Evolutionary conservation across 2,329 filamentous ascomycete genomes (phyloP).

Genomic region (Furcasterigmium sp.): DNA sequence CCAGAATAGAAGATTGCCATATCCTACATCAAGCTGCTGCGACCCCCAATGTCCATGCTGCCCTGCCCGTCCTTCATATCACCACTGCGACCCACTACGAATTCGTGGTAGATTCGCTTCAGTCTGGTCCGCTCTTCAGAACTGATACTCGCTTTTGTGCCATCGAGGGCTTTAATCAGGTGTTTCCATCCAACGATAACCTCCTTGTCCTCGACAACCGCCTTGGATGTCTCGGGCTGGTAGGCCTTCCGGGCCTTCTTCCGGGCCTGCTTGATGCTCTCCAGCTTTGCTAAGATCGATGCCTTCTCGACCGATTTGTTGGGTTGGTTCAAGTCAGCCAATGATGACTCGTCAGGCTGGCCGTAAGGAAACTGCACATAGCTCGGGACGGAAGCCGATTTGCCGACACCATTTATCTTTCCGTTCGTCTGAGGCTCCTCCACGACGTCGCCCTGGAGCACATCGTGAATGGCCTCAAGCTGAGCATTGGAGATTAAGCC

Average conservation of each 20-base stretch:
- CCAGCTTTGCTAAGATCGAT: slow-evolving; percentile 74
- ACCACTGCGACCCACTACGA: slow-evolving; percentile 85
- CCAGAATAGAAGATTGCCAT: slow-evolving; percentile 1
- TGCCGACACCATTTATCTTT: slow-evolving; percentile 22
- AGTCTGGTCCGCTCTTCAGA: slow-evolving; percentile 69
- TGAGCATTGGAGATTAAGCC: slow-evolving; percentile 95
- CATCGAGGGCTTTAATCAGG: slow-evolving; percentile 69
- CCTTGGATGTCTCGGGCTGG: slow-evolving; percentile 20
- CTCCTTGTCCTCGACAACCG: slow-evolving; percentile 46
- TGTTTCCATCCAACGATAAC: slow-evolving; percentile 84
- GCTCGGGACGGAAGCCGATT: slow-evolving; percentile 34
- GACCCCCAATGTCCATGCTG: slow-evolving; percentile 83
- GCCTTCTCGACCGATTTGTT: slow-evolving; percentile 65
- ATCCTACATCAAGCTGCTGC: slow-evolving; percentile 83
- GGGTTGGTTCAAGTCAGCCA: slow-evolving; percentile 12
- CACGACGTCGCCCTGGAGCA: slow-evolving; percentile 59
- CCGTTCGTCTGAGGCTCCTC: slow-evolving; percentile 24
- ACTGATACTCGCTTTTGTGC: slow-evolving; percentile 79
- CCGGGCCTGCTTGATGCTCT: slow-evolving; percentile 68
- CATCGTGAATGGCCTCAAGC: slow-evolving; percentile 92
- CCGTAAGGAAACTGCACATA: slow-evolving; percentile 87
- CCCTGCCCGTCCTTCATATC: slow-evolving; percentile 94
- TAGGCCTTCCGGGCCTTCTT: slow-evolving; percentile 35
- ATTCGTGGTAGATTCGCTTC: slow-evolving; percentile 82
- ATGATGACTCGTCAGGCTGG: slow-evolving; percentile 15